Percentiles rank a stretch among this genome's conserved stretches.
Evolutionary conservation across 2,329 filamentous ascomycete species (phyloP).

Genomic region (Cladosporium sphaerospermum): DNA sequence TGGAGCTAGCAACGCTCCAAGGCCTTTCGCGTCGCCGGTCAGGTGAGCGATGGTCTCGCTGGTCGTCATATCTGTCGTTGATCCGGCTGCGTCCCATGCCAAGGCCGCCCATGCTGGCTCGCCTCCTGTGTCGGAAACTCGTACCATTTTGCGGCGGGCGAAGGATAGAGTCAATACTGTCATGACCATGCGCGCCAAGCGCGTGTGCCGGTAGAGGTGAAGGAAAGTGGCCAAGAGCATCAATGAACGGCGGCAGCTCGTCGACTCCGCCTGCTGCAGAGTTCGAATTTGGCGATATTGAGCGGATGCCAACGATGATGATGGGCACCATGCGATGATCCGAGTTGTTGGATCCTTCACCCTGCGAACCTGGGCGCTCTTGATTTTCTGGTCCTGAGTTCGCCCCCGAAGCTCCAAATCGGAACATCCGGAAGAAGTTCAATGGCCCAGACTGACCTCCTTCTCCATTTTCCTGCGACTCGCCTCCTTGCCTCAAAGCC

Average conservation of each 20-base stretch:
- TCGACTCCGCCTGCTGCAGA: slow-evolving; percentile 32
- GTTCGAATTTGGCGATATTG: slow-evolving; percentile 51
- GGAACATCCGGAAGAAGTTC: slow-evolving; percentile 64
- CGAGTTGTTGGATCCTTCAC: slow-evolving; percentile 21
- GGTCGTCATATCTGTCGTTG: slow-evolving; percentile 39
- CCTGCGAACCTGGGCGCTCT: slow-evolving; percentile 14
- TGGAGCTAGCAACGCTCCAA: slow-evolving; percentile 30
- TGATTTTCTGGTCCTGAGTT: slow-evolving; percentile 15
- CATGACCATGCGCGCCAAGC: slow-evolving; percentile 33
- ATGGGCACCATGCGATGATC: slow-evolving; percentile 60
- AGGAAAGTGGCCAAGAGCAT: slow-evolving; percentile 45
- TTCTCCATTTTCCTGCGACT: slow-evolving; percentile 29
- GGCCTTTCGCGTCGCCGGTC: slow-evolving; percentile 35
- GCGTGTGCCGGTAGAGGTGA: slow-evolving; percentile 30
- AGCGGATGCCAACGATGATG: slow-evolving; percentile 63
- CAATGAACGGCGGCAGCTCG: slow-evolving; percentile 45
- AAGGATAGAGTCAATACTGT: slow-evolving; percentile 45
- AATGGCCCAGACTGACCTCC: slow-evolving; percentile 47
- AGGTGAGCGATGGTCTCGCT: slow-evolving; percentile 46
- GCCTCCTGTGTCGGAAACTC: slow-evolving; percentile 48
- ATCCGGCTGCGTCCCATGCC: slow-evolving; percentile 27
- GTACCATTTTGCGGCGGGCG: slow-evolving; percentile 50
- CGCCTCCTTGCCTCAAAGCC: slow-evolving; percentile 44
- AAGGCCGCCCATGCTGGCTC: slow-evolving; percentile 50
- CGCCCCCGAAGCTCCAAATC: slow-evolving; percentile 52